Evolutionary conservation across 2,329 filamentous ascomycete species (phyloP), one percentile per base, ranked within the genome.

Genomic region (Colletotrichum sp.): DNA sequence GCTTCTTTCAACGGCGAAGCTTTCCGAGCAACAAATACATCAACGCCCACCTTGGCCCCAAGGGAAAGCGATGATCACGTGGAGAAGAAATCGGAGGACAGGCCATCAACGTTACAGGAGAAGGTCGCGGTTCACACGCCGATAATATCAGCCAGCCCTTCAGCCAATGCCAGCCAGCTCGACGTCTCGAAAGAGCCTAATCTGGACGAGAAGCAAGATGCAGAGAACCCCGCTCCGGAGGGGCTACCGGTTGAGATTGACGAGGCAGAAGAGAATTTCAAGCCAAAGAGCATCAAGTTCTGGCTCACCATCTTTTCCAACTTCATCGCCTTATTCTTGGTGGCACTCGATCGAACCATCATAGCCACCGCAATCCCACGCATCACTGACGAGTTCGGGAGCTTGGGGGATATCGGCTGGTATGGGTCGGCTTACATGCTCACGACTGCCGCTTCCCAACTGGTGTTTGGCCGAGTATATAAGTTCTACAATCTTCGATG

Each of bases 341-440:
- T 92, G 28, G 90, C 90, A n/a, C 85, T 92, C 13, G 88, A 90
- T 79, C 84, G 88, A 30, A 91, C 90, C n/a, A 91, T 91, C 77
- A 85, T 91, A 64, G 86, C 89, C 76, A 92, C 85, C 55, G 90
- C 90, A 13, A 87, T 90, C 28, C 89, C 90, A 3, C 82, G 84
- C 38, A 91, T 91, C 79, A 90, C 89, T n/a, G 86, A 90, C 78
- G 88, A 91, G 24, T 91, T 92, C 80, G 83, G 89, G 63, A 89
- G 90, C 67, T 82, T 92, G 3, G 88, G 88, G 3, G 92, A 93
- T 76, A 90, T 93, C 72, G 91, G 91, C 67, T 93, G 92, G 92
- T 93, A 93, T 81, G 91, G 89, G 7, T 90, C 90, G 48, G 88
- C 90, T 2, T 92, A 92, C 80, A 89, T 92, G 86, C 84, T 93